phyloP scores from a whole-genome alignment of 495 filamentous ascomycete genomes.

The Astrothelium macrocarpum region DNA sequence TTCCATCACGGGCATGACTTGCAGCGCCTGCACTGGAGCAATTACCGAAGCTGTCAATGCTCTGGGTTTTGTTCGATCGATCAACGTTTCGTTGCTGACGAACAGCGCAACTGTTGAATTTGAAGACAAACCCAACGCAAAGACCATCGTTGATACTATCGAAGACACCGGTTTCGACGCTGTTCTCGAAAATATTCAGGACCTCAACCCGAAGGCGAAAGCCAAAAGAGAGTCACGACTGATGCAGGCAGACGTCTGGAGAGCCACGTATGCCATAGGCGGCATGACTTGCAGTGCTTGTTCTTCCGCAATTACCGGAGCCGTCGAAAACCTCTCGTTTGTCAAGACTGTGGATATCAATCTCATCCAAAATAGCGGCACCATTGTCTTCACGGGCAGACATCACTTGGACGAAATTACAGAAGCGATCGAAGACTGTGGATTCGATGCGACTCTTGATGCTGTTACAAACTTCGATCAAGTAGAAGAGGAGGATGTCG shows the following conservation, averaged over 20 bases:
- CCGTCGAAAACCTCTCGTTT: slow-evolving; percentile 53
- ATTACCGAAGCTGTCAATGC: slow-evolving; percentile 43
- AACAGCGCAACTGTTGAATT: slow-evolving; percentile 46
- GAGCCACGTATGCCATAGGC: slow-evolving; percentile 57
- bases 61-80: slow-evolving; percentile 43
- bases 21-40: slow-evolving; percentile 49
- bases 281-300: slow-evolving; percentile 85
- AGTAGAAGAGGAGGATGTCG: slow-evolving; percentile 16
- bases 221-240: neutral
- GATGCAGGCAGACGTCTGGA: slow-evolving; percentile 17
- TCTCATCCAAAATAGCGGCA: slow-evolving; percentile 55
- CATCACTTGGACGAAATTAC: slow-evolving; percentile 49
- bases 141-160: slow-evolving; percentile 40
- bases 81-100: slow-evolving; percentile 50
- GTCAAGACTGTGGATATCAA: slow-evolving; percentile 57
- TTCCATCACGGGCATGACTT: slow-evolving; percentile 56
- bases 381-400: slow-evolving; percentile 28
- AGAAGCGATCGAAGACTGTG: slow-evolving; percentile 67
- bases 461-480: slow-evolving; percentile 27
- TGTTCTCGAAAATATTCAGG: slow-evolving; percentile 36
- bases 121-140: slow-evolving; percentile 35
- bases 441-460: slow-evolving; percentile 63
- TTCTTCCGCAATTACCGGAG: slow-evolving; percentile 52
- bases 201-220: slow-evolving; percentile 12
- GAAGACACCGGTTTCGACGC: slow-evolving; percentile 51